These are phyloP conservation scores for Penium margaritaceum DNA, from an alignment of 139 green algal genomes.

Conservation along the genomic window DNA sequence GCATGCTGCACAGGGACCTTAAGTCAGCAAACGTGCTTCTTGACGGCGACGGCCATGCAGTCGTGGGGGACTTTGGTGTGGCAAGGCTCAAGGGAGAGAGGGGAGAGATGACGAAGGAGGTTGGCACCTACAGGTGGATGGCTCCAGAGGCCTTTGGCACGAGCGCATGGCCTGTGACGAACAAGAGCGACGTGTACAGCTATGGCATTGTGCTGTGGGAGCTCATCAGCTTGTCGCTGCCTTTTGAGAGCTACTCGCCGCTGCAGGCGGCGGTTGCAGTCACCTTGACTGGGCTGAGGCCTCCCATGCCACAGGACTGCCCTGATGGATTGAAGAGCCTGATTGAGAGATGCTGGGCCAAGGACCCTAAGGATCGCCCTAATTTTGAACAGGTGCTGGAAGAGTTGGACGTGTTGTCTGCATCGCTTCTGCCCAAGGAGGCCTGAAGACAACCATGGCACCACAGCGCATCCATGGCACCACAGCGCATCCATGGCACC, in stretches of 20 bases:
- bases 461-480: too few relatives aligned
- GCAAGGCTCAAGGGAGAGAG: conserved; percentile 72
- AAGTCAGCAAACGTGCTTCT: conserved; percentile 88
- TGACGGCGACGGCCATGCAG: conserved; percentile 47
- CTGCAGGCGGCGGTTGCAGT: conserved; percentile 65
- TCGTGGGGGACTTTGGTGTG: conserved; percentile 94
- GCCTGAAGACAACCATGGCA: too few relatives aligned
- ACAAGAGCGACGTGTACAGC: conserved; percentile 78
- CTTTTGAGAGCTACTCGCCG: conserved; percentile 49
- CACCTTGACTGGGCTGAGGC: conserved; percentile 33
- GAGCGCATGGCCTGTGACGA: conserved; percentile 57
- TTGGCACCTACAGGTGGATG: conserved; percentile 98
- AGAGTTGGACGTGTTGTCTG: too few relatives aligned
- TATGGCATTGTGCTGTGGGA: conserved; percentile 88
- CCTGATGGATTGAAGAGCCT: background rate
- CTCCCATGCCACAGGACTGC: background rate
- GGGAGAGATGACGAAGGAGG: conserved; percentile 92
- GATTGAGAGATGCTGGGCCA: conserved; percentile 16
- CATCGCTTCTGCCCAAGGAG: too few relatives aligned
- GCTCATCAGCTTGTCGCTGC: conserved; percentile 70
- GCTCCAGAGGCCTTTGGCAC: conserved; percentile 94
- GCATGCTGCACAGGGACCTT: conserved; percentile 26
- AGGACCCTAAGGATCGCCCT: background rate
- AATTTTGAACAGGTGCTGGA: conserved; percentile 10
- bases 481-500: too few relatives aligned